phyloP scores from a whole-genome alignment of 1,284 basidiomycete species.

The Apiotrichum montevideense region DNA sequence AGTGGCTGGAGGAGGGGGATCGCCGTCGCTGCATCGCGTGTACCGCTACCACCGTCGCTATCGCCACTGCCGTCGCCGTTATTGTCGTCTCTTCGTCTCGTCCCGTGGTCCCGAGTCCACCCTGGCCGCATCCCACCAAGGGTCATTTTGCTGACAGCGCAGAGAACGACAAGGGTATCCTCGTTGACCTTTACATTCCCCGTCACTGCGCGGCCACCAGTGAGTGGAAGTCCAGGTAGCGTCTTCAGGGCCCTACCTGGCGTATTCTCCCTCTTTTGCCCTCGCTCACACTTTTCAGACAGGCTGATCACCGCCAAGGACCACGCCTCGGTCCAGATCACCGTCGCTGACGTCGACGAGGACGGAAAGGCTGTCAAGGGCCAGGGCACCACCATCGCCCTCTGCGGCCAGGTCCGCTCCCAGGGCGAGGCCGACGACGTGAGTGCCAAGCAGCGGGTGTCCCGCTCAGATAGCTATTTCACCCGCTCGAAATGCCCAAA shows the following conservation, averaged over 20 bases:
- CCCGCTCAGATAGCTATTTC: no score
- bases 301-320: constrained; percentile 97
- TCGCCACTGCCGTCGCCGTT: no score
- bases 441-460: constrained; percentile 1
- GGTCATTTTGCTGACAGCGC: no score
- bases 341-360: constrained; percentile 88
- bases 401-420: constrained; percentile 88
- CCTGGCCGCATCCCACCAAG: no score
- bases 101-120: no score
- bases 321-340: constrained; percentile 96
- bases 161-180: constrained; percentile 65
- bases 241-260: no score
- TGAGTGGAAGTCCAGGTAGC: constrained; percentile 49
- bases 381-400: constrained; percentile 78
- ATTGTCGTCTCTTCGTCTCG: no score
- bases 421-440: constrained; percentile 91
- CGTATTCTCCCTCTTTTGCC: no score
- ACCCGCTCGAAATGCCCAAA: no score
- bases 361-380: constrained; percentile 82
- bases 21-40: no score
- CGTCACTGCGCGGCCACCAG: constrained; percentile 97
- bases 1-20: no score
- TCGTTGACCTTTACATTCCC: constrained; percentile 99
- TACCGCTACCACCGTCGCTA: no score
- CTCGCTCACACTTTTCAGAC: constrained; percentile 52